Evolutionary conservation across 768 basidiomycete genomes (phyloP).

Genomic region (Naematelia encephala): DNA sequence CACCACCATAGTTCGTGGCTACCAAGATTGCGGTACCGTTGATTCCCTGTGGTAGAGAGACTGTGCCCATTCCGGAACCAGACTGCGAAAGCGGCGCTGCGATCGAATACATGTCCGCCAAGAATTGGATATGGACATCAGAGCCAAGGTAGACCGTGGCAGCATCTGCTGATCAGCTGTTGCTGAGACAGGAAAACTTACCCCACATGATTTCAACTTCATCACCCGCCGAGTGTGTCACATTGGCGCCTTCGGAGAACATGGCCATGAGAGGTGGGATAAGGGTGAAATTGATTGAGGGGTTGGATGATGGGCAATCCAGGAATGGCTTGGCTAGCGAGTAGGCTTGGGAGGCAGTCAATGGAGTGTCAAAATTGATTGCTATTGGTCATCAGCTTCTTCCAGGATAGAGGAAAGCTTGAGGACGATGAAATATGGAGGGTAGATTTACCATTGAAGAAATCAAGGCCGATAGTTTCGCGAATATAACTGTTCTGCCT

Average conservation of each 20-base stretch:
- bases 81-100: slow-evolving; percentile 14
- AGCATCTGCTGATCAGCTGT: slow-evolving; percentile 13
- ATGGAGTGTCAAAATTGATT: slow-evolving; percentile 25
- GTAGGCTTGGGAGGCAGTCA: slow-evolving; percentile 28
- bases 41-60: slow-evolving; percentile 14
- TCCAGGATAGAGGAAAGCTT: not conserved
- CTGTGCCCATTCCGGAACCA: slow-evolving; percentile 18
- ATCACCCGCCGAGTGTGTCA: slow-evolving; percentile 22
- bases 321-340: slow-evolving; percentile 23
- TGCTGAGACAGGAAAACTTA: no score
- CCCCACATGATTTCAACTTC: slow-evolving; percentile 24
- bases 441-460: slow-evolving; percentile 23
- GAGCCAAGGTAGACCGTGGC: slow-evolving; percentile 14
- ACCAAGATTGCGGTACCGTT: slow-evolving; percentile 28
- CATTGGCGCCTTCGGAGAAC: slow-evolving; percentile 14
- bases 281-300: slow-evolving; percentile 26
- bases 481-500: slow-evolving; percentile 24
- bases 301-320: slow-evolving; percentile 24
- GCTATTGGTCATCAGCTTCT: slow-evolving; percentile 9
- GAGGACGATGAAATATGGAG: not conserved
- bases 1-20: slow-evolving; percentile 22
- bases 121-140: slow-evolving; percentile 24
- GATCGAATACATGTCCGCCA: slow-evolving; percentile 21
- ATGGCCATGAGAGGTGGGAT: slow-evolving; percentile 24
- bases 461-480: slow-evolving; percentile 18